Percentiles rank a stretch among this genome's conserved stretches.
Conservation (phyloP, 2,329 filamentous ascomycete species). For the Akanthomyces lecanii region DNA sequence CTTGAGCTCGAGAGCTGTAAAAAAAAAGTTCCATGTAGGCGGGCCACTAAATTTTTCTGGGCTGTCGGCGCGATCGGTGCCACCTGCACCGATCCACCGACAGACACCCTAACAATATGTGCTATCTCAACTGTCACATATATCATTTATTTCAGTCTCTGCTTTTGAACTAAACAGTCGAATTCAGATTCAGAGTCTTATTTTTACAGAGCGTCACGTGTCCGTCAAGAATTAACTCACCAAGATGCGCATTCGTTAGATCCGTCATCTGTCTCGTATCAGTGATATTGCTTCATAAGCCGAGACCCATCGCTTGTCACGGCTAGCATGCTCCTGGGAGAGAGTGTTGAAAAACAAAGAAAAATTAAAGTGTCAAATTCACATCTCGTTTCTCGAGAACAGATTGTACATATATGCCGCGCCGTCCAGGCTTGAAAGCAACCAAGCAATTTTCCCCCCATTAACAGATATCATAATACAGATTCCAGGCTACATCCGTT, state of each 20-base stretch:
- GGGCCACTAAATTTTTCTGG: conserved; percentile 8
- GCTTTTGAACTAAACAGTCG: too few species aligned
- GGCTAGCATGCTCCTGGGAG: background rate
- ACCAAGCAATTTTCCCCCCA: background rate
- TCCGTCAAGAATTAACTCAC: too few species aligned
- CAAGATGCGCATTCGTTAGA: too few species aligned
- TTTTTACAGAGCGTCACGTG: too few species aligned
- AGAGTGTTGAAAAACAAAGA: background rate
- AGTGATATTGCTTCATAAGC: too few species aligned
- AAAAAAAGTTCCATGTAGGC: background rate
- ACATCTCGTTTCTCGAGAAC: background rate
- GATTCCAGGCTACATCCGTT: conserved; percentile 6
- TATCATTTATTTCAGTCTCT: background rate
- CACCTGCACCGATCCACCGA: conserved; percentile 13
- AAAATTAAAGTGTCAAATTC: conserved; percentile 4
- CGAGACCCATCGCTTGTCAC: background rate
- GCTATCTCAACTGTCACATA: background rate
- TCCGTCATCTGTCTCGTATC: too few species aligned
- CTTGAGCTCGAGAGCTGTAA: background rate
- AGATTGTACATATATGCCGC: background rate
- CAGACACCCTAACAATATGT: background rate
- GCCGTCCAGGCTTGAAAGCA: conserved; percentile 8
- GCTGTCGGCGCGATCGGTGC: conserved; percentile 9
- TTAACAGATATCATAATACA: conserved; percentile 12
- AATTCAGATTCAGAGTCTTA: too few species aligned